Base-by-base conservation (phyloP, 2,329 filamentous ascomycete species). In the Aspergillus quadricinctus region DNA sequence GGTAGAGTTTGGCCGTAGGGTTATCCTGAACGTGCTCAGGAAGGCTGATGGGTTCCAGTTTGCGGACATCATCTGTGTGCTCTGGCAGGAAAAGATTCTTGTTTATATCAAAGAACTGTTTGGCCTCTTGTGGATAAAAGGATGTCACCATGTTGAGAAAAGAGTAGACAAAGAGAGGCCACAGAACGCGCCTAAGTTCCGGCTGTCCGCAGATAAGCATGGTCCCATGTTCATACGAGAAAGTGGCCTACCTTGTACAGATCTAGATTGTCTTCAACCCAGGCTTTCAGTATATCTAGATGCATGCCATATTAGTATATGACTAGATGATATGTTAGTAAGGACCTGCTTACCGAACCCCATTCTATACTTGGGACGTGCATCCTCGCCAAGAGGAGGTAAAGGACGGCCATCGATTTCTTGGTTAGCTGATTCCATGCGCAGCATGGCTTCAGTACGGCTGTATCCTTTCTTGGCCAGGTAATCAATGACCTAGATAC, bases 391-490 rank as follows among this genome's bases (percentile, higher is more conserved):
- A 9, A 80, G 72, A 50, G 77, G 75, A 49, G 86, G 81, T 35
- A 93, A 83, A 1, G 91, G 90, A 57, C 88, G 85, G 8, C 92
- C 92, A 71, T 92, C 90, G 23, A 88, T 82, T 55, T 93, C 90
- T 45, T 94, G 82, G 64, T 92, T 87, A 25, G 89, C 87, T 1
- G 92, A 96, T 74, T 99, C 94, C 72, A 91, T 88, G 46, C 94
- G 86, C 53, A 99, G 89, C 71, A 94, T 90, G 21, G 93, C 90
- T 74, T 99, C 94, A 0, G 94, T 97, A 25, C 89, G 84, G 53
- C 87, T 92, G 74, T 97, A 99, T 0, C 94, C 94, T 64, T 97
- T 92, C 73, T 99, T 99, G 2, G 92, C 85, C 1, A 99, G 81
- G 72, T 99, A 99, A 66, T 99, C 94, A 8, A 96, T 92, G 3